These are phyloP conservation scores for Dryas alaskensis DNA, from an alignment of 306 rosid genomes.

Conservation along the genomic window DNA sequence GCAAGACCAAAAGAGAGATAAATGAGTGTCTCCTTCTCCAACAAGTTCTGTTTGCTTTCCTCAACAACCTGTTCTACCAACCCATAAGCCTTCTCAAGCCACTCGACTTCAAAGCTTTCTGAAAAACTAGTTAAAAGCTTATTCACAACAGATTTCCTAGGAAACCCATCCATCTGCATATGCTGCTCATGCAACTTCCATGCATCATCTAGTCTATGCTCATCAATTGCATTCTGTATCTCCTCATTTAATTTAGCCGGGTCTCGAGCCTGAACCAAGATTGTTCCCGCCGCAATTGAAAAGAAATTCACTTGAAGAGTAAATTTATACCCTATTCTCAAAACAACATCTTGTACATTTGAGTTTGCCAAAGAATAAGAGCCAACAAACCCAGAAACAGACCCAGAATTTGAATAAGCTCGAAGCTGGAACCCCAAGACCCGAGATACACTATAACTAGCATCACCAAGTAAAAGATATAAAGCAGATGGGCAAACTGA, in stretches of 20 bases:
- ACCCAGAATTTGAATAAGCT: conserved; percentile 17
- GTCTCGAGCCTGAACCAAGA: conserved; percentile 78
- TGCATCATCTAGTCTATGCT: conserved; percentile 46
- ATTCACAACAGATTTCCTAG: conserved; percentile 67
- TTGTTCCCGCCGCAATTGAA: conserved; percentile 49
- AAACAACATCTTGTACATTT: conserved; percentile 16
- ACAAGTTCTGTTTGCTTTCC: conserved; percentile 57
- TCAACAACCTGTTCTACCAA: conserved; percentile 56
- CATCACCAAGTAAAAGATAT: conserved; percentile 25
- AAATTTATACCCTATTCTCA: conserved; percentile 7
- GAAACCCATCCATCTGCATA: conserved; percentile 77
- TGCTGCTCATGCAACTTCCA: conserved; percentile 79
- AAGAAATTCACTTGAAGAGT: background rate
- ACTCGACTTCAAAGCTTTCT: conserved; percentile 52
- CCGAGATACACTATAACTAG: conserved; percentile 23
- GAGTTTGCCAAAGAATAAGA: conserved; percentile 34
- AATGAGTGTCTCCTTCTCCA: conserved; percentile 65
- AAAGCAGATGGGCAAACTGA: conserved; percentile 20
- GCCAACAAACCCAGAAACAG: conserved; percentile 27
- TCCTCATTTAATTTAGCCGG: conserved; percentile 57
- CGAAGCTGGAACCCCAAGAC: conserved; percentile 16
- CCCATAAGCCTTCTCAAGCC: conserved; percentile 70
- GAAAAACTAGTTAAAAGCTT: conserved; percentile 50
- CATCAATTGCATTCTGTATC: conserved; percentile 52
- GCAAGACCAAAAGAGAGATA: conserved; percentile 74